Evolutionary conservation across 441 rosid genomes (phyloP).

Genomic region (Aquilaria agallochum): DNA sequence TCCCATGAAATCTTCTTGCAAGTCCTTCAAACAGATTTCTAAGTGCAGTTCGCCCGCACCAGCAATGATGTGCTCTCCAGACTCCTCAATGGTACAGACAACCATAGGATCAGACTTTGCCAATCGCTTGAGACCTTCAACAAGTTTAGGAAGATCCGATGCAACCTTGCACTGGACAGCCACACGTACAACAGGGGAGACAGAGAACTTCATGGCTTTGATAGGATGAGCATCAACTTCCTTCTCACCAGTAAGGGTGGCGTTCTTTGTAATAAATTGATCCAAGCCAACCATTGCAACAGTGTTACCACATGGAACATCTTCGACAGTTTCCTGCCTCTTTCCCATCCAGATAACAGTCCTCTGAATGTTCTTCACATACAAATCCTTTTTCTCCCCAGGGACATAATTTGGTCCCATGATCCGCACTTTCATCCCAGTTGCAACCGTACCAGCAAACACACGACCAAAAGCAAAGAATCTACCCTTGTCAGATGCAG

Average conservation of each 20-base stretch:
- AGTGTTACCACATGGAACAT: slow-evolving; percentile 22
- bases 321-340: slow-evolving; percentile 22
- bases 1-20: slow-evolving; percentile 21
- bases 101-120: slow-evolving; percentile 24
- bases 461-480: slow-evolving; percentile 23
- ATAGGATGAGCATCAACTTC: slow-evolving; percentile 21
- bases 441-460: slow-evolving; percentile 14
- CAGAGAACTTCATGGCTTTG: slow-evolving; percentile 20
- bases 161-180: slow-evolving; percentile 23
- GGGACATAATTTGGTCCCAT: slow-evolving; percentile 21
- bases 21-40: slow-evolving; percentile 21
- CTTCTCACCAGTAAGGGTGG: slow-evolving; percentile 20
- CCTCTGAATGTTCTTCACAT: slow-evolving; percentile 18
- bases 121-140: slow-evolving; percentile 20
- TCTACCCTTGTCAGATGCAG: slow-evolving; percentile 20
- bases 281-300: slow-evolving; percentile 23
- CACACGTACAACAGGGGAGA: slow-evolving; percentile 20
- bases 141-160: slow-evolving; percentile 19
- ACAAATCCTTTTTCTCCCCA: slow-evolving; percentile 22
- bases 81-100: slow-evolving; percentile 16
- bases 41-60: slow-evolving; percentile 22
- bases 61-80: slow-evolving; percentile 22
- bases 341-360: slow-evolving; percentile 23
- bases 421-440: slow-evolving; percentile 20
- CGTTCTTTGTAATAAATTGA: slow-evolving; percentile 19